These are phyloP conservation scores for Saccharomyces pastorianus DNA, from an alignment of 1,139 yeast genomes.

Conservation along the genomic window DNA sequence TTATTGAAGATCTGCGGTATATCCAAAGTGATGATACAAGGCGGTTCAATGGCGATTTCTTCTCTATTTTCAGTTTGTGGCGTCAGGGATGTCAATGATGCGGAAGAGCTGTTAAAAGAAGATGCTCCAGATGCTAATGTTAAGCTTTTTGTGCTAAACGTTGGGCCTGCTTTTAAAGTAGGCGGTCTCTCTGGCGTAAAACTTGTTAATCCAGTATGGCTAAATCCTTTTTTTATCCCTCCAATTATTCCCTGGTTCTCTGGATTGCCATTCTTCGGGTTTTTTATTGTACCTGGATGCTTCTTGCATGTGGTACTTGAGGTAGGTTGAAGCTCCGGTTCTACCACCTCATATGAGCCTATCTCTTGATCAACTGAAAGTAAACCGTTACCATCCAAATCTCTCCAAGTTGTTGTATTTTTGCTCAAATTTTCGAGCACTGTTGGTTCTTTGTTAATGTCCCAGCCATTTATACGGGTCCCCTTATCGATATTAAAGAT, in stretches of 20 bases:
- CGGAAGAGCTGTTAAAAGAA: conserved; percentile 6
- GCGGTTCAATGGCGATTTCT: conserved; percentile 14
- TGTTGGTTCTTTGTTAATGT: conserved; percentile 27
- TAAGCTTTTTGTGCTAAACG: background rate
- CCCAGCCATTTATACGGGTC: conserved; percentile 29
- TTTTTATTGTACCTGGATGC: background rate
- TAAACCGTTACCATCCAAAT: conserved; percentile 31
- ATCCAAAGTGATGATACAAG: conserved; percentile 24
- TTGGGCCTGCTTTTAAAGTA: background rate
- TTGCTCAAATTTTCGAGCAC: conserved; percentile 27
- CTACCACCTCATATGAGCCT: conserved; percentile 17
- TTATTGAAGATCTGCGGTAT: conserved; percentile 26
- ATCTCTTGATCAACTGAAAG: conserved; percentile 25
- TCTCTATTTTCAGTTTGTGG: conserved; percentile 10
- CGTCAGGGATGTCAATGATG: conserved; percentile 9
- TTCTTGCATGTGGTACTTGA: background rate
- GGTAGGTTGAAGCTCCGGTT: conserved; percentile 2
- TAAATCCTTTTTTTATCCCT: conserved; percentile 4
- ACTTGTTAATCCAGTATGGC: conserved; percentile 4
- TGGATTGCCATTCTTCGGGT: background rate
- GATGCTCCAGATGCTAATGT: background rate
- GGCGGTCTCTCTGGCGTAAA: conserved; percentile 1
- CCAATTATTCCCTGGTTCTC: conserved; percentile 1
- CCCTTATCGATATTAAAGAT: conserved; percentile 30
- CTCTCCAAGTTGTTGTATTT: conserved; percentile 29